Evolutionary conservation across 2,329 filamentous ascomycete genomes (phyloP), one percentile per base, ranked within the genome.

Genomic region (Sporothrix mexicana): DNA sequence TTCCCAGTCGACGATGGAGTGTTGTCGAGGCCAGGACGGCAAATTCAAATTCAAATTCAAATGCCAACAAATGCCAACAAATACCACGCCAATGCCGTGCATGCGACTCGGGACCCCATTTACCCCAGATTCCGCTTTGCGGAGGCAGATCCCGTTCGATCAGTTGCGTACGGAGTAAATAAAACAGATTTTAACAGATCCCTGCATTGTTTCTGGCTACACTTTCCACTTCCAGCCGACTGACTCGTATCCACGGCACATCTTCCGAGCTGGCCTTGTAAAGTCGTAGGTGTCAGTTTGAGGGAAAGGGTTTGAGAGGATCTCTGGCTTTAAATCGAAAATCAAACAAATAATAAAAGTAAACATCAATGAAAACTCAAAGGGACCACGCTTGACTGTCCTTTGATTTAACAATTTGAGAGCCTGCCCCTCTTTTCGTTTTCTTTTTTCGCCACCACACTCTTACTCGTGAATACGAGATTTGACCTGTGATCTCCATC

Each of bases 51-150:
- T 25, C 10, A 45, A 15, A 64, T 64, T 43, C n/a, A 25, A 59
- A 36, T 64, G n/a, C 59, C 59, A 45, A 43, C 36, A 10, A 20
- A 17, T 66, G 57, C 59, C 59, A 45, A 43, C 36, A 10, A 20
- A 17, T 66, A 25, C 30, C 30, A 36, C 7, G 43, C 20, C 36
- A 13, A 13, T 47, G 41, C 25, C 13, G 3, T 17, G 41, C 61
- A 66, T n/a, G 61, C 25, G 20, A 25, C 61, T 45, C 41, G 13
- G 30, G 17, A 30, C 20, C 15, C 43, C 25, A 53, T 55, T 69
- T 69, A 69, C 66, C 66, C 64, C 66, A 41, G 66, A 51, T 69
- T 69, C 66, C 66, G 66, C 47, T 20, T 69, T 53, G 43, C 62
- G 62, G 62, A 66, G 62, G 43, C 13, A 49, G 43, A 66, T 47